phyloP scores from a whole-genome alignment of 805 yeast genomes.

The Suhomyces vadensis region DNA sequence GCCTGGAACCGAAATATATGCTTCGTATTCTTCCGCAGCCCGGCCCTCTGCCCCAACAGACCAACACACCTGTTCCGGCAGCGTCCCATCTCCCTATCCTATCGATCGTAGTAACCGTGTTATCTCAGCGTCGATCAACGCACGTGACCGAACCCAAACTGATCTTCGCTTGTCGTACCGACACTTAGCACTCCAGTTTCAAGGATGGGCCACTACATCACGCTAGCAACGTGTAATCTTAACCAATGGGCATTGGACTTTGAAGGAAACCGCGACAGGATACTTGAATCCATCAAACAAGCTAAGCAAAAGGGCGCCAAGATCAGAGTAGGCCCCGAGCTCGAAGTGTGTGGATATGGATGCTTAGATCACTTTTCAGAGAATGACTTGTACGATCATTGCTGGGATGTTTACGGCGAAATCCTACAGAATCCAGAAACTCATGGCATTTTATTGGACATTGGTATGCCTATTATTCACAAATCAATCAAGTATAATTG shows the following conservation, averaged over 20 bases:
- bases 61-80: too few relatives aligned
- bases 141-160: background rate
- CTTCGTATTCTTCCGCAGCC: too few relatives aligned
- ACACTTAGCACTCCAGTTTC: background rate
- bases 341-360: conserved; percentile 93
- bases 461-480: conserved; percentile 93
- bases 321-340: conserved; percentile 94
- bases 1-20: too few relatives aligned
- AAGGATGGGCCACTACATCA: conserved; percentile 80
- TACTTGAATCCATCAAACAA: conserved; percentile 70
- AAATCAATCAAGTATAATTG: conserved; percentile 90
- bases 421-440: conserved; percentile 70
- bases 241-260: conserved; percentile 99
- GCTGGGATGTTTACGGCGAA: conserved; percentile 91
- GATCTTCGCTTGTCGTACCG: background rate
- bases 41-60: too few relatives aligned
- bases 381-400: conserved; percentile 81
- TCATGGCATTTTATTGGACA: conserved; percentile 76
- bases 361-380: conserved; percentile 93
- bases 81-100: too few relatives aligned
- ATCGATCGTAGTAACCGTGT: too few relatives aligned
- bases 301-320: conserved; percentile 79
- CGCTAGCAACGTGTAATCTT: conserved; percentile 89
- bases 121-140: too few relatives aligned
- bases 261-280: conserved; percentile 94